phyloP scores from a whole-genome alignment of 2,329 filamentous ascomycete genomes.

The Ascochyta rabiei region DNA sequence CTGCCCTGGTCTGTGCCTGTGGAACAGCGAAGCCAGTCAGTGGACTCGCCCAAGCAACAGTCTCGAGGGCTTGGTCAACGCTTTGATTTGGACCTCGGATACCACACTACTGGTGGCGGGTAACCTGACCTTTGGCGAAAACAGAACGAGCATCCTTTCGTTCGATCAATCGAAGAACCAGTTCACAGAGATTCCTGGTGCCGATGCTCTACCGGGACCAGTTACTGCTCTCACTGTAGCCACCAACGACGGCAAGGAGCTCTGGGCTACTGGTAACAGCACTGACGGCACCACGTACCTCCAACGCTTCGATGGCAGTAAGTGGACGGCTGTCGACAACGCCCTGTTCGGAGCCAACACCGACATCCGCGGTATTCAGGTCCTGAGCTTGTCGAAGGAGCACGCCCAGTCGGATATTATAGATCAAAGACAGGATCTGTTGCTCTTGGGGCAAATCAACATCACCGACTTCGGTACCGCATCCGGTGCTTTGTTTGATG shows the following conservation, averaged over 20 bases:
- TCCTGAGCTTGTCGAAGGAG: constrained; percentile 72
- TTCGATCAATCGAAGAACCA: constrained; percentile 71
- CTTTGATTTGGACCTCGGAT: constrained; percentile 77
- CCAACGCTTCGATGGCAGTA: constrained; percentile 78
- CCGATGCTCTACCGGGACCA: constrained; percentile 75
- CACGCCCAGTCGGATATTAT: constrained; percentile 72
- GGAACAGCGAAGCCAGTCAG: constrained; percentile 70
- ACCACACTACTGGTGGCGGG: constrained; percentile 78
- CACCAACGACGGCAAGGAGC: constrained; percentile 70
- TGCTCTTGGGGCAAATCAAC: constrained; percentile 83
- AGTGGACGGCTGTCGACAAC: constrained; percentile 68
- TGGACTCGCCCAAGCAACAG: constrained; percentile 82
- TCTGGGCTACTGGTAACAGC: constrained; percentile 82
- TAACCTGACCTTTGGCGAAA: constrained; percentile 71
- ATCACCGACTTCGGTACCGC: constrained; percentile 78
- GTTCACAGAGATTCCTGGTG: constrained; percentile 70
- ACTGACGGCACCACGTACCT: constrained; percentile 74
- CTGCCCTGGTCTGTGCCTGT: constrained; percentile 83
- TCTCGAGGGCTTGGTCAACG: constrained; percentile 71
- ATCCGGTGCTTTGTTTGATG: constrained; percentile 88
- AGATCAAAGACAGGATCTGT: constrained; percentile 70
- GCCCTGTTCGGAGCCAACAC: constrained; percentile 67
- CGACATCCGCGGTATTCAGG: constrained; percentile 77
- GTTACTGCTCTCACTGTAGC: constrained; percentile 77
- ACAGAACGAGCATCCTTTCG: constrained; percentile 69